Conservation (phyloP, 345 rosid species). For the Toxicodendron radicans region DNA sequence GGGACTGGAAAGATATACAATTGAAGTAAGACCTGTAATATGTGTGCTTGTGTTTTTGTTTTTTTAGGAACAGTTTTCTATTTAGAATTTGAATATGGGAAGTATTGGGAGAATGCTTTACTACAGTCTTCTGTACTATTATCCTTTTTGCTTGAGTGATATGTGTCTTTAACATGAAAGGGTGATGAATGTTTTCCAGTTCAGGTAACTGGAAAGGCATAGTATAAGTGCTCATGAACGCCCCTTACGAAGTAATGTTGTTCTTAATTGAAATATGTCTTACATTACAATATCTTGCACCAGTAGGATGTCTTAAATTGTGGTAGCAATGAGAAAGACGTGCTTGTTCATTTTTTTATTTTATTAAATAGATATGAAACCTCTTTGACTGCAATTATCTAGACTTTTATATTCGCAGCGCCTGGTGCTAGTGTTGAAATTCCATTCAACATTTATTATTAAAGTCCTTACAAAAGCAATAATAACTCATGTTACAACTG, state of each 20-base stretch:
- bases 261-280: neutral
- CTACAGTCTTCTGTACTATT: neutral
- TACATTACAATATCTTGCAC: no score
- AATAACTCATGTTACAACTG: neutral
- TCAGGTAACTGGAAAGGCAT: neutral
- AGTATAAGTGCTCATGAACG: neutral
- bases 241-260: neutral
- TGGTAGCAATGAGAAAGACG: no score
- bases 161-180: neutral
- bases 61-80: neutral
- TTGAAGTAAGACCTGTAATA: neutral
- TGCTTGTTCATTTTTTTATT: no score
- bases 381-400: no score
- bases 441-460: neutral
- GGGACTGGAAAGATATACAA: neutral
- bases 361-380: no score
- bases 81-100: neutral
- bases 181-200: neutral
- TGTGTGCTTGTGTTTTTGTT: neutral
- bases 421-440: neutral
- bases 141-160: neutral
- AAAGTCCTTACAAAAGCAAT: neutral
- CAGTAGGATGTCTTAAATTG: no score
- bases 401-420: no score
- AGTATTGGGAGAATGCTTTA: neutral